Evolutionary conservation across 495 filamentous ascomycete genomes (phyloP).

Genomic region (Daldinia grandis): DNA sequence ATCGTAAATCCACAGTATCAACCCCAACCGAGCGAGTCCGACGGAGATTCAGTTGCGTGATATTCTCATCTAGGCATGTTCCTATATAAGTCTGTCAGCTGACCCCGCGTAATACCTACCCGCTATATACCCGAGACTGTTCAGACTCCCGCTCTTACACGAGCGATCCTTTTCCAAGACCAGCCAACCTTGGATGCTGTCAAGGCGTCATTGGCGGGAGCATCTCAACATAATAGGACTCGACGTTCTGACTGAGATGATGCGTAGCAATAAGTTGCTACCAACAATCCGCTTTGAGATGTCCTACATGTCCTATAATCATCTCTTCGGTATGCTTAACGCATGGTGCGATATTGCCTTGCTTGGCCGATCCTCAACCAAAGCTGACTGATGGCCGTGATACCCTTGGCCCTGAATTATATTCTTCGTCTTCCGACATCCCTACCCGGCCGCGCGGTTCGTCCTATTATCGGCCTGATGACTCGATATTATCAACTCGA

Average conservation of each 20-base stretch:
- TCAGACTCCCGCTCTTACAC: conserved; percentile 26
- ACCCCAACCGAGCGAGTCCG: conserved; percentile 6
- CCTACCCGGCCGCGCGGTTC: conserved; percentile 11
- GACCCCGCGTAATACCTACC: conserved; percentile 22
- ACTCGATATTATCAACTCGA: conserved; percentile 17
- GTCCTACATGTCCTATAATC: no score
- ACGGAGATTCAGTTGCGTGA: background rate
- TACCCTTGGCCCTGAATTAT: background rate
- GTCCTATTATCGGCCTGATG: conserved; percentile 31
- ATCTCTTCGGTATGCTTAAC: no score
- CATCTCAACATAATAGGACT: no score
- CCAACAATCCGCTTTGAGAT: no score
- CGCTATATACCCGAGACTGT: conserved; percentile 9
- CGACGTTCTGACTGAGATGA: no score
- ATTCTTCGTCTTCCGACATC: background rate
- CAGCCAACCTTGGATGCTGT: background rate
- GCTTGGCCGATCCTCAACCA: background rate
- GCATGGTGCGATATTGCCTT: background rate
- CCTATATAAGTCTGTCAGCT: background rate
- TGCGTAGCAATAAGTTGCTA: no score
- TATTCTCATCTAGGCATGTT: background rate
- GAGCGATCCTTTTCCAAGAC: background rate
- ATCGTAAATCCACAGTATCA: background rate
- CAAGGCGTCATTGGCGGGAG: conserved; percentile 16
- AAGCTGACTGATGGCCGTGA: conserved; percentile 13